Conservation (phyloP, 495 filamentous ascomycete genomes). For the Penicillium cataractarum region DNA sequence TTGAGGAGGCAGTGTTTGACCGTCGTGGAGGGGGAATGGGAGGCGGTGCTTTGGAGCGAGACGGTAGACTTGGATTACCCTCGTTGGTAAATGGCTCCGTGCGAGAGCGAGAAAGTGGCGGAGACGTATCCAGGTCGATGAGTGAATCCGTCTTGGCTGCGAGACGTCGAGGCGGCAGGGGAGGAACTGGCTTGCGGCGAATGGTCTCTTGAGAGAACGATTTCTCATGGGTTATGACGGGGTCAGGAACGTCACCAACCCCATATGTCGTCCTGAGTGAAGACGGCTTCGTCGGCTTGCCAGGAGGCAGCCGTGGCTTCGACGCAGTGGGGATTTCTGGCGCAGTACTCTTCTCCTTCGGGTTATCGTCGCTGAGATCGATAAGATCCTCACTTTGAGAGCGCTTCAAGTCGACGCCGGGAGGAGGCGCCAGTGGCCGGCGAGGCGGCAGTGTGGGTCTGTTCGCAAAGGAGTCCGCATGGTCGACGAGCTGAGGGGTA, state of each 20-base stretch:
- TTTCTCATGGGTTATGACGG: background rate
- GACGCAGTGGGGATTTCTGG: slow-evolving; percentile 15
- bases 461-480: slow-evolving; percentile 30
- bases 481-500: slow-evolving; percentile 32
- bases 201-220: slow-evolving; percentile 24
- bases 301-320: slow-evolving; percentile 51
- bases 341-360: slow-evolving; percentile 19
- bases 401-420: slow-evolving; percentile 27
- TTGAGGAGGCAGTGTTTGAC: slow-evolving; percentile 34
- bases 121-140: slow-evolving; percentile 23
- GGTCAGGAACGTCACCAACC: background rate
- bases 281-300: slow-evolving; percentile 68
- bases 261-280: slow-evolving; percentile 52
- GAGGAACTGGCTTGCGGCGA: slow-evolving; percentile 49
- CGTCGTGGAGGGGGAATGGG: slow-evolving; percentile 45
- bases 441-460: slow-evolving; percentile 46
- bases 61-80: background rate
- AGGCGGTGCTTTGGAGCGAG: slow-evolving; percentile 29
- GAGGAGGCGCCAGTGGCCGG: slow-evolving; percentile 23
- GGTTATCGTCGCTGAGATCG: slow-evolving; percentile 63
- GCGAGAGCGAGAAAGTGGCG: slow-evolving; percentile 18
- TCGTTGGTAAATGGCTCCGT: slow-evolving; percentile 18
- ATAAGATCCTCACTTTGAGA: slow-evolving; percentile 62
- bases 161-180: slow-evolving; percentile 45
- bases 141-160: slow-evolving; percentile 26